phyloP scores from a whole-genome alignment of 2,329 filamentous ascomycete species.

The Trichoderma sp. region DNA sequence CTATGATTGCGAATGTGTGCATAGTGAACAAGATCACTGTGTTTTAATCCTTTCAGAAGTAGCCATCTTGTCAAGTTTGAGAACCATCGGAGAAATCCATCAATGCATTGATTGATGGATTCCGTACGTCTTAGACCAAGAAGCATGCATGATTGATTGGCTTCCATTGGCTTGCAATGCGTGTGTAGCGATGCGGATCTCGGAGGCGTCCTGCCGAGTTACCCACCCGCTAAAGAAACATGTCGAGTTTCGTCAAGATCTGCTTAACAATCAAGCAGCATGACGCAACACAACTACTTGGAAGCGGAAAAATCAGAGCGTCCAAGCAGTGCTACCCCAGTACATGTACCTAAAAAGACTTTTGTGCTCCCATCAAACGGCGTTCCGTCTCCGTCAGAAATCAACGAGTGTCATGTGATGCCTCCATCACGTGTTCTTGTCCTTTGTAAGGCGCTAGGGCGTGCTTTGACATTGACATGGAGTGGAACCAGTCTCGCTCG shows the following conservation, averaged over 20 bases:
- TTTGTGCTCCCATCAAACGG: neutral
- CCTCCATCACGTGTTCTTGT: neutral
- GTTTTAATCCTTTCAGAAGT: neutral
- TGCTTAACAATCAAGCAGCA: neutral
- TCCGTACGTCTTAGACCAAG: neutral
- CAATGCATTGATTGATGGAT: neutral
- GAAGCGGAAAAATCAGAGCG: neutral
- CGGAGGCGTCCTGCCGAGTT: neutral
- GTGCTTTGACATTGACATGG: conserved; percentile 1
- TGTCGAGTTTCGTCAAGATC: neutral
- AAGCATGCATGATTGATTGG: neutral
- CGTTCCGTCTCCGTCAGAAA: neutral
- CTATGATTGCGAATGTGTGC: neutral
- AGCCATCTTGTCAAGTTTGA: neutral
- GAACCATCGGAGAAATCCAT: neutral
- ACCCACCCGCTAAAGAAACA: neutral
- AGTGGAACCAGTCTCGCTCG: neutral
- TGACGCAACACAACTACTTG: neutral
- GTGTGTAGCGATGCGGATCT: neutral
- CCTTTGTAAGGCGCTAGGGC: neutral
- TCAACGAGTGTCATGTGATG: neutral
- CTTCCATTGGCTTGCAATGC: neutral
- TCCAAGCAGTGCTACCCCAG: neutral
- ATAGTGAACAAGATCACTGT: neutral
- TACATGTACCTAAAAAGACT: neutral